Conservation (phyloP, 306 rosid genomes). For the Cicer cuneatum region DNA sequence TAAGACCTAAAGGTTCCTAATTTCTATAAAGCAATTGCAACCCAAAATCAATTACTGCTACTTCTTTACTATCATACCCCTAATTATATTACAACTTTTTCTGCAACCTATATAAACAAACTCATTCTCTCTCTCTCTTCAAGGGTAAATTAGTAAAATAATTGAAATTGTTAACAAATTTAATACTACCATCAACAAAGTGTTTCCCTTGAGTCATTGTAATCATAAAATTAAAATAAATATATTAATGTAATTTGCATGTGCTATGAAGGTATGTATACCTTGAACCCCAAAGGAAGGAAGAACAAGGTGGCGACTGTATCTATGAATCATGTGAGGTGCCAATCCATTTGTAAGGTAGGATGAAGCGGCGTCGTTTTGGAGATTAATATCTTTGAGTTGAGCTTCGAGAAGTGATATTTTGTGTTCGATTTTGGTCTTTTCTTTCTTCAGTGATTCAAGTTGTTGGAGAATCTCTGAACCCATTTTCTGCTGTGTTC, state of each 20-base stretch:
- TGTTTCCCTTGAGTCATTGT: no score
- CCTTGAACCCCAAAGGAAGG: constrained; percentile 88
- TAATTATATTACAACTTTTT: no score
- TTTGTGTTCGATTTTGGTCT: constrained; percentile 58
- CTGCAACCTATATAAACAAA: no score
- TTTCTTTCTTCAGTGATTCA: constrained; percentile 58
- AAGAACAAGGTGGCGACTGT: constrained; percentile 94
- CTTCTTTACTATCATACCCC: no score
- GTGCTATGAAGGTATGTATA: constrained; percentile 13
- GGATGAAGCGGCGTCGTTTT: constrained; percentile 43
- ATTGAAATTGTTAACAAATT: no score
- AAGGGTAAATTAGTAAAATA: no score
- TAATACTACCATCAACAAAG: no score
- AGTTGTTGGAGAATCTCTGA: constrained; percentile 62
- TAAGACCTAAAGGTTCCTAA: not conserved
- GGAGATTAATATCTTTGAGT: constrained; percentile 53
- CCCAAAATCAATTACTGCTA: not conserved
- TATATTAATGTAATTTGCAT: not conserved
- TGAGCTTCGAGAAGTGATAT: constrained; percentile 74
- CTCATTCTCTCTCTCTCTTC: no score
- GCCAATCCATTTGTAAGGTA: constrained; percentile 54
- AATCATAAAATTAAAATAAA: no score
- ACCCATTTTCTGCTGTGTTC: no score
- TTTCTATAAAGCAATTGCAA: constrained; percentile 15
- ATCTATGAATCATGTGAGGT: constrained; percentile 78